These are phyloP conservation scores for Paecilomyces formosus DNA, from an alignment of 2,329 filamentous ascomycete genomes.

Conservation along the genomic window DNA sequence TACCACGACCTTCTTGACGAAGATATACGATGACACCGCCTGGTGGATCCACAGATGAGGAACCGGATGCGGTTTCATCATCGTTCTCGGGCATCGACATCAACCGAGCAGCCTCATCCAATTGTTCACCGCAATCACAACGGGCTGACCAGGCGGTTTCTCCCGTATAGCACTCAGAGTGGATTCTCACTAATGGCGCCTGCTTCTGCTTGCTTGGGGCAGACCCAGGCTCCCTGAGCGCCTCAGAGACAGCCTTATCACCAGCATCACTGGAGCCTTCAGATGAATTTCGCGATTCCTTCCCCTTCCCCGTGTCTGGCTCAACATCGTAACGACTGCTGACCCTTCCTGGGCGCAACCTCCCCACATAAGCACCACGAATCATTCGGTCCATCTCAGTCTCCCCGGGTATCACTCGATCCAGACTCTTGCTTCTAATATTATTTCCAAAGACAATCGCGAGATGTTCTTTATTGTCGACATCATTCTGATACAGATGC, in stretches of 20 bases:
- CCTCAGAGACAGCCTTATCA: constrained; percentile 8
- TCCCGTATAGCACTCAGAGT: constrained; percentile 96
- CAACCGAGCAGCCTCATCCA: constrained; percentile 88
- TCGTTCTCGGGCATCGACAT: constrained; percentile 62
- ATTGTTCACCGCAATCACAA: constrained; percentile 95
- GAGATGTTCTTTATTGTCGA: constrained; percentile 91
- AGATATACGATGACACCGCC: constrained; percentile 94
- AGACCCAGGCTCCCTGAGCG: neutral
- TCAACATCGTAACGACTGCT: constrained; percentile 57
- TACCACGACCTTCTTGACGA: constrained; percentile 90
- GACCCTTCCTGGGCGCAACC: constrained; percentile 76
- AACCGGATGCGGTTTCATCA: constrained; percentile 13
- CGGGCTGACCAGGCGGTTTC: constrained; percentile 97
- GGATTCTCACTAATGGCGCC: constrained; percentile 80
- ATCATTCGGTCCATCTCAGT: constrained; percentile 67
- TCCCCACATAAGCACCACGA: constrained; percentile 82
- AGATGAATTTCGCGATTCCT: constrained; percentile 8
- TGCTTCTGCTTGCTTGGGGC: constrained; percentile 12
- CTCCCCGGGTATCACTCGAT: constrained; percentile 39
- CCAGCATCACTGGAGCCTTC: neutral
- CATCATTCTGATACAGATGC: constrained; percentile 86
- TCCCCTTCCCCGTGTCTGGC: constrained; percentile 5
- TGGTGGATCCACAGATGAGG: constrained; percentile 43
- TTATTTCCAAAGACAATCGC: constrained; percentile 91
- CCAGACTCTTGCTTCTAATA: constrained; percentile 63